Conservation (phyloP, 106 monocot species). For the Platanthera guangdongensis region DNA sequence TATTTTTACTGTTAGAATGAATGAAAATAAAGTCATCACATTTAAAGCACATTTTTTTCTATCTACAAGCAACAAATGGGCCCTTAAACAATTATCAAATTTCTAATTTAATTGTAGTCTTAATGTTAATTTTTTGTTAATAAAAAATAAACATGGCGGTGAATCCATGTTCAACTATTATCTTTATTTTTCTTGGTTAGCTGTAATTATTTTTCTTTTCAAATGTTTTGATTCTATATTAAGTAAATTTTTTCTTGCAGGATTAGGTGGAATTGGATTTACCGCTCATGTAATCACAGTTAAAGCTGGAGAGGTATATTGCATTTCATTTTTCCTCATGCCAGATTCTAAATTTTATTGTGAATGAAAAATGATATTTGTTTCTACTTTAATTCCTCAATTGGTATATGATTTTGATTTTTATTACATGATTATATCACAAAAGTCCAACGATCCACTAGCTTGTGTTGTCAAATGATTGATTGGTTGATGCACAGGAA, state of each 20-base stretch:
- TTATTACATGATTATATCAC: background rate
- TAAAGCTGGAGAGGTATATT: constrained; percentile 21
- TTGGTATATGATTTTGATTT: background rate
- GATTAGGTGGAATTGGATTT: constrained; percentile 18
- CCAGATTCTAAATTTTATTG: background rate
- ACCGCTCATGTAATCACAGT: constrained; percentile 21
- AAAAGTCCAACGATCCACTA: background rate
- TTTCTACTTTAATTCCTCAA: background rate
- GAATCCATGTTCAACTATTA: background rate
- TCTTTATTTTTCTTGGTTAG: background rate
- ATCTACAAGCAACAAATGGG: too few species aligned
- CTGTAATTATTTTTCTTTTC: background rate
- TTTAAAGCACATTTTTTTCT: too few species aligned
- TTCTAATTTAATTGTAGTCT: background rate
- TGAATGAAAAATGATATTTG: background rate
- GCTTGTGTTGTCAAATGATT: background rate
- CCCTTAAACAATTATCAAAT: background rate
- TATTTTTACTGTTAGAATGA: too few species aligned
- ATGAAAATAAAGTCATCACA: too few species aligned
- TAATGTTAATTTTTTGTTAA: background rate
- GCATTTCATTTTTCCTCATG: background rate
- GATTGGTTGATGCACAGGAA: background rate
- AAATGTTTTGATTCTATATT: background rate
- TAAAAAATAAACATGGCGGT: background rate
- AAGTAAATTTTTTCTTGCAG: constrained; percentile 7